These are phyloP conservation scores for Mycena latifolia DNA, from an alignment of 768 basidiomycete species.

Conservation along the genomic window DNA sequence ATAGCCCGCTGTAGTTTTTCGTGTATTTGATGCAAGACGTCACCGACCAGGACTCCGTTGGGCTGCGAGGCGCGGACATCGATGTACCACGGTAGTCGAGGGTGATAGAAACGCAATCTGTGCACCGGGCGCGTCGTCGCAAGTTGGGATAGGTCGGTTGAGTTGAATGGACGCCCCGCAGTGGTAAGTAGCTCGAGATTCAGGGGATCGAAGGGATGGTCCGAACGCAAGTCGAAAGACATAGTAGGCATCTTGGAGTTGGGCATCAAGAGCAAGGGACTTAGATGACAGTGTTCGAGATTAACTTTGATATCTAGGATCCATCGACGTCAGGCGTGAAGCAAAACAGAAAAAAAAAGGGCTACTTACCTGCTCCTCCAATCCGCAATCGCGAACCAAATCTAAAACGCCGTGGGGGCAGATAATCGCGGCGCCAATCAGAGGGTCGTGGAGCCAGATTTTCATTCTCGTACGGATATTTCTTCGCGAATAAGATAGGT, in stretches of 20 bases:
- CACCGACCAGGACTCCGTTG: constrained; percentile 69
- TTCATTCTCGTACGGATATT: constrained; percentile 14
- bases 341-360: not conserved
- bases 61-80: constrained; percentile 62
- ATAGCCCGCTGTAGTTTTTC: constrained; percentile 59
- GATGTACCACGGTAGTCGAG: constrained; percentile 75
- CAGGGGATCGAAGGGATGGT: constrained; percentile 43
- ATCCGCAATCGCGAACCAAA: constrained; percentile 3
- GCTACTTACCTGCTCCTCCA: not conserved
- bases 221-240: constrained; percentile 59
- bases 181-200: constrained; percentile 60
- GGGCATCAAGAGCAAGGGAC: constrained; percentile 31
- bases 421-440: constrained; percentile 33
- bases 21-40: constrained; percentile 64
- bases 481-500: constrained; percentile 22
- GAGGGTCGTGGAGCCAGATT: constrained; percentile 21
- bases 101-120: constrained; percentile 68
- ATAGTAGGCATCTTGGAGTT: constrained; percentile 22
- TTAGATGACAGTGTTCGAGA: constrained; percentile 30
- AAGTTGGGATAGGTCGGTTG: constrained; percentile 66
- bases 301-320: constrained; percentile 11
- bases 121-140: constrained; percentile 62
- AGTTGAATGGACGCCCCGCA: constrained; percentile 51
- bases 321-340: not conserved
- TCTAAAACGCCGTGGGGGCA: constrained; percentile 26